Evolutionary conservation across 2,329 filamentous ascomycete species (phyloP).

Genomic region (Lasiodiplodia sp.): DNA sequence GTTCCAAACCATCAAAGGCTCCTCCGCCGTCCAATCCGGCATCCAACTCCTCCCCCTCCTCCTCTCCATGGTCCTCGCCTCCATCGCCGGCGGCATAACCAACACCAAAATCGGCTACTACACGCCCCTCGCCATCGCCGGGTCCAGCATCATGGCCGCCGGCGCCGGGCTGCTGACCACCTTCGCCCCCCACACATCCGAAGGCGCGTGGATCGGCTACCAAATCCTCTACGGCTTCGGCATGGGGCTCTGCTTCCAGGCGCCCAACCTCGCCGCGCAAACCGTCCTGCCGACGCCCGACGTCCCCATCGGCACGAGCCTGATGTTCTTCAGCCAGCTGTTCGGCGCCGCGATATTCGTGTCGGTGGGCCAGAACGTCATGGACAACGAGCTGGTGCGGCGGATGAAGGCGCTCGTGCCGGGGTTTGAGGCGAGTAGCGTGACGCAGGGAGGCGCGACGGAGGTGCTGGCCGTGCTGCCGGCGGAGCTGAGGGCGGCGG

Average conservation of each 20-base stretch:
- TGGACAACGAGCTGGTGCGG: conserved; percentile 46
- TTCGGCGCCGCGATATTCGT: conserved; percentile 50
- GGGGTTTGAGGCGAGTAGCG: conserved; percentile 36
- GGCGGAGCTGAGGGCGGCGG: not conserved
- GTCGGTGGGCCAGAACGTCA: conserved; percentile 50
- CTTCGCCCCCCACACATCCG: conserved; percentile 30
- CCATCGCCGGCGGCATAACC: conserved; percentile 42
- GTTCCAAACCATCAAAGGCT: conserved; percentile 54
- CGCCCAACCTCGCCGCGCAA: conserved; percentile 33
- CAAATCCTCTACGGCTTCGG: conserved; percentile 38
- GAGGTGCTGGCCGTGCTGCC: not conserved
- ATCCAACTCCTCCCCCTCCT: conserved; percentile 44
- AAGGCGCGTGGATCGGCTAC: conserved; percentile 41
- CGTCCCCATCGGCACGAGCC: conserved; percentile 35
- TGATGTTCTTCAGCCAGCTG: conserved; percentile 54
- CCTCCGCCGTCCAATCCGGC: conserved; percentile 48
- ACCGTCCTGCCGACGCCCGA: conserved; percentile 26
- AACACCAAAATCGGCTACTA: conserved; percentile 50
- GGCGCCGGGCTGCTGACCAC: conserved; percentile 40
- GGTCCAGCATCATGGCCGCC: conserved; percentile 40
- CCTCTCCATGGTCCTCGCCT: conserved; percentile 39
- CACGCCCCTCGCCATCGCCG: conserved; percentile 50
- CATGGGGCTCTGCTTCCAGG: conserved; percentile 34
- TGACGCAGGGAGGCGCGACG: not conserved
- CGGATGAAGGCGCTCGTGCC: conserved; percentile 39